Percentiles rank a stretch among this genome's conserved stretches.
Conservation (phyloP, 768 basidiomycete genomes). For the Termitomyces sp. region DNA sequence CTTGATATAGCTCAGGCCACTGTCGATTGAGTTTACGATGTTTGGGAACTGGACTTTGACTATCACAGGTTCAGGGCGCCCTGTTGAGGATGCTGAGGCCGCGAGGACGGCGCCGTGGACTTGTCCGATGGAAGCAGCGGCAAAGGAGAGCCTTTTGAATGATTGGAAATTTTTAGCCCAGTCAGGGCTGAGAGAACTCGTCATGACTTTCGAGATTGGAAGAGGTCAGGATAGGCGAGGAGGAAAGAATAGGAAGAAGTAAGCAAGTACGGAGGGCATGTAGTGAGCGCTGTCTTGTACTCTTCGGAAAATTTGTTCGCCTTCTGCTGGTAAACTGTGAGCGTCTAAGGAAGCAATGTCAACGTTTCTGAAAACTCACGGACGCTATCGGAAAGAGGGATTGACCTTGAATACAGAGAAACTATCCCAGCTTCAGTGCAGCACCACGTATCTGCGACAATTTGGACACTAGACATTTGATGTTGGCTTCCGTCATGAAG, state of each 20-base stretch:
- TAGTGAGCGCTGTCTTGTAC: too few species aligned
- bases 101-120: too few species aligned
- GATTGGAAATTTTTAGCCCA: conserved; percentile 63
- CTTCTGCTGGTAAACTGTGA: conserved; percentile 79
- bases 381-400: background rate
- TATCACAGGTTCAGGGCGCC: too few species aligned
- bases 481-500: too few species aligned
- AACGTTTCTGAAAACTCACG: background rate
- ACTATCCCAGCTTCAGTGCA: conserved; percentile 94
- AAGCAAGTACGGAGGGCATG: conserved; percentile 71
- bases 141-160: conserved; percentile 87
- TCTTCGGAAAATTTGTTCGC: too few species aligned
- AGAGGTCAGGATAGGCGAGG: background rate
- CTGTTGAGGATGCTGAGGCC: too few species aligned
- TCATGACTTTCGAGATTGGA: conserved; percentile 54
- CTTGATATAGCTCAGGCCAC: too few species aligned
- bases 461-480: too few species aligned
- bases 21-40: too few species aligned
- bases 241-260: background rate
- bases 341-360: conserved; percentile 58
- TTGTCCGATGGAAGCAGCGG: conserved; percentile 97
- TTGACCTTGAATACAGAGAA: conserved; percentile 90
- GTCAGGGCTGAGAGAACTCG: too few species aligned
- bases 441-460: conserved; percentile 94
- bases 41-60: too few species aligned